These are phyloP conservation scores for Hypoxylon sp. DNA, from an alignment of 2,329 filamentous ascomycete genomes.

Conservation along the genomic window DNA sequence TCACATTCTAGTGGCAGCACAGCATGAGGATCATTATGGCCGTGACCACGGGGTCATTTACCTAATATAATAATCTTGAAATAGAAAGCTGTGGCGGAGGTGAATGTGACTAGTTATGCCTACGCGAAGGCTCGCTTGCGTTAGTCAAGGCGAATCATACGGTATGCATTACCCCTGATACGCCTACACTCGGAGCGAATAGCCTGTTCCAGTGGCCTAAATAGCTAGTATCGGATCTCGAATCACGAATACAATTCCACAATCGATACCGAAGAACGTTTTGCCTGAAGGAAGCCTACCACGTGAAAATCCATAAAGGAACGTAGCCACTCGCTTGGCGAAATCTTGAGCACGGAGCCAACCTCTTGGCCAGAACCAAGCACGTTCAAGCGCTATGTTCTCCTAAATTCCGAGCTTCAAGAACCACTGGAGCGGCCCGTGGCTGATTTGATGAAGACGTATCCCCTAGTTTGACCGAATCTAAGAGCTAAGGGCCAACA, in stretches of 20 bases:
- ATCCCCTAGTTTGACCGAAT: background rate
- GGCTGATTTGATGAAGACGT: slow-evolving; percentile 1
- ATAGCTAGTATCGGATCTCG: slow-evolving; percentile 4
- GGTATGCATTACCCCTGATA: too few species aligned
- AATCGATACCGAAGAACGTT: slow-evolving; percentile 18
- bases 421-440: too few species aligned
- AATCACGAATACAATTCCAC: slow-evolving; percentile 16
- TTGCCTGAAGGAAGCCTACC: background rate
- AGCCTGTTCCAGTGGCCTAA: background rate
- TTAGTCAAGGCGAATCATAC: slow-evolving; percentile 28
- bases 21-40: slow-evolving; percentile 3
- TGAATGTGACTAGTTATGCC: background rate
- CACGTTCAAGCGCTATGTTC: slow-evolving; percentile 2
- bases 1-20: slow-evolving; percentile 3
- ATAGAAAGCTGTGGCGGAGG: slow-evolving; percentile 12
- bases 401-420: background rate
- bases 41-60: background rate
- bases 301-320: slow-evolving; percentile 1
- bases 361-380: background rate
- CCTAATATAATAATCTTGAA: slow-evolving; percentile 9
- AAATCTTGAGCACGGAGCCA: slow-evolving; percentile 1
- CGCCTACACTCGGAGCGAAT: too few species aligned
- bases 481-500: slow-evolving; percentile 1
- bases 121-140: slow-evolving; percentile 12
- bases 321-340: slow-evolving; percentile 1